A percentile compares a stretch with the other conserved stretches of the same genome.
phyloP scores from a whole-genome alignment of 192 early-diverging fungal genomes.

The Gaertneriomyces sp. region DNA sequence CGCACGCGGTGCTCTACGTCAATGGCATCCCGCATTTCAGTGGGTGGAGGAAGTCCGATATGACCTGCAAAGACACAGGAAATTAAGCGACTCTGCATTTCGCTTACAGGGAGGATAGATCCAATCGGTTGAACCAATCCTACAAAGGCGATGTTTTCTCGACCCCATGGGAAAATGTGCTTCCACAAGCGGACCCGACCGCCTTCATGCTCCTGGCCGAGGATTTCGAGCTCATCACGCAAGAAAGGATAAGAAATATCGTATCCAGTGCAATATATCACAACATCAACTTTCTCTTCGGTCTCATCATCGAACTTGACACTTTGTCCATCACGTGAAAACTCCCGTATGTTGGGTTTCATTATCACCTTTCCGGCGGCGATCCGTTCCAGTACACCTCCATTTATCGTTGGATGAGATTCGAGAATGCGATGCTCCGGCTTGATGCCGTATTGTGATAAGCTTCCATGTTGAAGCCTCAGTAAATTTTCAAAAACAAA shows the following conservation, averaged over 20 bases:
- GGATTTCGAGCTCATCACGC: slow-evolving; percentile 36
- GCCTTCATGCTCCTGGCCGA: slow-evolving; percentile 34
- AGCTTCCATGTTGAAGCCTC: slow-evolving; percentile 31
- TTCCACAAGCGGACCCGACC: slow-evolving; percentile 59
- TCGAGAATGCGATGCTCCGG: slow-evolving; percentile 36
- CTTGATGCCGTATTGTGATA: slow-evolving; percentile 38
- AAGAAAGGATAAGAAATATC: slow-evolving; percentile 50
- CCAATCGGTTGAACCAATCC: slow-evolving; percentile 55
- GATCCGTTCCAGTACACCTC: slow-evolving; percentile 48
- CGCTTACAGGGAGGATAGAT: slow-evolving; percentile 51
- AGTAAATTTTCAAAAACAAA: slow-evolving; percentile 33
- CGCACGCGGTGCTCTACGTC: slow-evolving; percentile 17
- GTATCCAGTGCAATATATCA: slow-evolving; percentile 67
- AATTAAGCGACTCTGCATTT: slow-evolving; percentile 54
- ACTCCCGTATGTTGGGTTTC: slow-evolving; percentile 42
- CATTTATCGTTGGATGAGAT: slow-evolving; percentile 48
- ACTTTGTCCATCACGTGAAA: slow-evolving; percentile 15
- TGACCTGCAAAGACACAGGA: slow-evolving; percentile 41
- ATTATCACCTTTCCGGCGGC: slow-evolving; percentile 50
- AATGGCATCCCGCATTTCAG: slow-evolving; percentile 48
- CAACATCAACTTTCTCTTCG: slow-evolving; percentile 48
- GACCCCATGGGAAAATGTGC: slow-evolving; percentile 47
- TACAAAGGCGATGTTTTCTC: slow-evolving; percentile 56
- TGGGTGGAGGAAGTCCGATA: slow-evolving; percentile 34
- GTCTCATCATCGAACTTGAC: slow-evolving; percentile 60